These are phyloP conservation scores for Capsaspora owczarzaki DNA, from an alignment of 78 protist species.

Conservation along the genomic window DNA sequence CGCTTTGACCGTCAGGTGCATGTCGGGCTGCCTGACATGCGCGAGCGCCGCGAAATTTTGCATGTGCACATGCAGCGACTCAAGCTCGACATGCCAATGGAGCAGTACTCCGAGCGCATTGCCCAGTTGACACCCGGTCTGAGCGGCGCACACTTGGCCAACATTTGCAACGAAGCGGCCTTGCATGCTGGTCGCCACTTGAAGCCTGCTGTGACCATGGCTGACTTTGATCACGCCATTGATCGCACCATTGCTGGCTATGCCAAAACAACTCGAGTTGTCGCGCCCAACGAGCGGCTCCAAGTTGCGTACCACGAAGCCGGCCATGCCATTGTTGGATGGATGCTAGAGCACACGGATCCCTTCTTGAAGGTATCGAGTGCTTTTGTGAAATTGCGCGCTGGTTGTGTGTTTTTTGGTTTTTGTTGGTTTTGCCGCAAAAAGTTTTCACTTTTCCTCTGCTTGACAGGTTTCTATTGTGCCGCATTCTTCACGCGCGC, in stretches of 20 bases:
- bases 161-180: conserved; percentile 89
- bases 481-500: conserved; percentile 87
- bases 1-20: conserved; percentile 86
- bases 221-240: conserved; percentile 89
- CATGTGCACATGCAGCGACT: conserved; percentile 72
- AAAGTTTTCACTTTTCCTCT: background rate
- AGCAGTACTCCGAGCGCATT: conserved; percentile 39
- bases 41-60: conserved; percentile 70
- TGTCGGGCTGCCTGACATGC: conserved; percentile 83
- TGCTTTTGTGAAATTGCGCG: background rate
- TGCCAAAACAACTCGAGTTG: conserved; percentile 40
- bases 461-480: conserved; percentile 85
- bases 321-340: conserved; percentile 94
- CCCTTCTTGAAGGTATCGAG: conserved; percentile 79
- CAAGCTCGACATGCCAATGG: conserved; percentile 17
- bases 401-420: too few relatives aligned
- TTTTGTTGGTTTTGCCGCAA: too few relatives aligned
- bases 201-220: conserved; percentile 30
- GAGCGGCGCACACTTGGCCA: conserved; percentile 91
- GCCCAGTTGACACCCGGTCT: conserved; percentile 81
- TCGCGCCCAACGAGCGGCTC: conserved; percentile 58
- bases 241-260: conserved; percentile 91
- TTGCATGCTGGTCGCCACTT: conserved; percentile 68
- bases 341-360: conserved; percentile 90
- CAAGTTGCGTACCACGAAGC: conserved; percentile 98